phyloP scores from a whole-genome alignment of 2,329 filamentous ascomycete genomes.

The Ophiocordyceps polyrhachis-furcata region DNA sequence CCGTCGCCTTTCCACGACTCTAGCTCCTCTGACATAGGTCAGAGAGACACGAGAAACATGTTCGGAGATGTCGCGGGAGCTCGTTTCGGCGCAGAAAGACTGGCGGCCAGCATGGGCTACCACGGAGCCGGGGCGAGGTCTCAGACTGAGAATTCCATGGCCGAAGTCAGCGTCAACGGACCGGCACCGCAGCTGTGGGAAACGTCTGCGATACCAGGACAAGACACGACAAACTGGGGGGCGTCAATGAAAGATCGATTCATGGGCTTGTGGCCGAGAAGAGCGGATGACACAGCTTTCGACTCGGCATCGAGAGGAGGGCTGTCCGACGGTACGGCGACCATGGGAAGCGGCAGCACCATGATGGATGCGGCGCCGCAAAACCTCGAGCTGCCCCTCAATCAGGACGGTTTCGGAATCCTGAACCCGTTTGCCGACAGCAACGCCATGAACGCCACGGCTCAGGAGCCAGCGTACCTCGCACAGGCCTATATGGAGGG shows the following conservation, averaged over 20 bases:
- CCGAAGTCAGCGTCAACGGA: conserved; percentile 29
- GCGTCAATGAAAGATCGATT: background rate
- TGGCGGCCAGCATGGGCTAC: background rate
- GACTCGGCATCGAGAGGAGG: background rate
- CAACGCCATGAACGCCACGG: conserved; percentile 22
- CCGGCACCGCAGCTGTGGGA: conserved; percentile 34
- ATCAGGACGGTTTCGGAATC: conserved; percentile 11
- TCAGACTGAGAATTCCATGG: conserved; percentile 4
- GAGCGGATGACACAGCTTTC: conserved; percentile 16
- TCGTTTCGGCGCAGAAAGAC: conserved; percentile 1
- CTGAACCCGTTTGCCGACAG: conserved; percentile 30
- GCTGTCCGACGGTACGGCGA: background rate
- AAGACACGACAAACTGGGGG: background rate
- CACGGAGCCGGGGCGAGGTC: background rate
- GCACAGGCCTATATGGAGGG: conserved; percentile 2
- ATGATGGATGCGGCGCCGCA: conserved; percentile 9
- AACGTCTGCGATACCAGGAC: conserved; percentile 4
- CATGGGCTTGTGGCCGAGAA: conserved; percentile 22
- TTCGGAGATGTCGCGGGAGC: conserved; percentile 26
- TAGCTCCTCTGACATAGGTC: conserved; percentile 8
- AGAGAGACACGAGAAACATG: conserved; percentile 10
- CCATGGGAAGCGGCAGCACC: background rate
- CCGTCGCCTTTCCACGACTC: conserved; percentile 5
- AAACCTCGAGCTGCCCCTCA: conserved; percentile 20
- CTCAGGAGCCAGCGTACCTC: conserved; percentile 19